phyloP scores from a whole-genome alignment of 2,329 filamentous ascomycete genomes.

The Xylariaceae sp. region DNA sequence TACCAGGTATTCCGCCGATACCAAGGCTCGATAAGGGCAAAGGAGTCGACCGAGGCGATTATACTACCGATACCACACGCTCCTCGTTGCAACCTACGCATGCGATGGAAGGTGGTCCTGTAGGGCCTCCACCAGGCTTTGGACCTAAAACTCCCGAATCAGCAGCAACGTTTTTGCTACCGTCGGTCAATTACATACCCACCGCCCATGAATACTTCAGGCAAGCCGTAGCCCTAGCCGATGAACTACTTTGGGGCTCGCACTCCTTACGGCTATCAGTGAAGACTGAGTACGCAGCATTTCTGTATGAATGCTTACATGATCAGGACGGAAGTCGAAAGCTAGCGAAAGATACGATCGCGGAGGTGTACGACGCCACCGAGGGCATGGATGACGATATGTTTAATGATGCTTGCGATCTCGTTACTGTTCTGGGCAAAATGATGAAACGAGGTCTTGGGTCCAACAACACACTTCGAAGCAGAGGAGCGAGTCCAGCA shows the following conservation, averaged over 20 bases:
- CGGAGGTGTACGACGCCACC: slow-evolving; percentile 87
- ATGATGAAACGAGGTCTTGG: slow-evolving; percentile 81
- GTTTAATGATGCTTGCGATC: slow-evolving; percentile 87
- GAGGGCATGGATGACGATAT: slow-evolving; percentile 96
- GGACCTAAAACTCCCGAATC: slow-evolving; percentile 46
- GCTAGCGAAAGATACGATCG: slow-evolving; percentile 81
- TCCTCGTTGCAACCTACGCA: slow-evolving; percentile 56
- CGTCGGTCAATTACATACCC: slow-evolving; percentile 79
- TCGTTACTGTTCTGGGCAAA: slow-evolving; percentile 83
- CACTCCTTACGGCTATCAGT: slow-evolving; percentile 89
- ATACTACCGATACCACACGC: slow-evolving; percentile 50
- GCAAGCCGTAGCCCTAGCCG: slow-evolving; percentile 76
- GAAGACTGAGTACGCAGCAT: slow-evolving; percentile 90
- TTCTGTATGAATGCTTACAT: slow-evolving; percentile 90
- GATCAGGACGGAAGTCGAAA: slow-evolving; percentile 77
- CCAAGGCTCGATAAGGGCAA: slow-evolving; percentile 54
- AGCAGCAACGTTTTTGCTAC: slow-evolving; percentile 77
- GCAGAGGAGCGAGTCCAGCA: slow-evolving; percentile 24
- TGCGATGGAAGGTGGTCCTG: slow-evolving; percentile 62
- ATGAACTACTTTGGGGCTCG: slow-evolving; percentile 79
- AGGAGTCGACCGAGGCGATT: slow-evolving; percentile 51
- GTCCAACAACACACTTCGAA: slow-evolving; percentile 31
- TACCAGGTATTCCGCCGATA: slow-evolving; percentile 24
- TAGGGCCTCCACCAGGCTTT: slow-evolving; percentile 63
- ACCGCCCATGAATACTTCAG: slow-evolving; percentile 82